These are phyloP conservation scores for Hypoxylon sp. DNA, from an alignment of 2,329 filamentous ascomycete genomes.

Conservation along the genomic window DNA sequence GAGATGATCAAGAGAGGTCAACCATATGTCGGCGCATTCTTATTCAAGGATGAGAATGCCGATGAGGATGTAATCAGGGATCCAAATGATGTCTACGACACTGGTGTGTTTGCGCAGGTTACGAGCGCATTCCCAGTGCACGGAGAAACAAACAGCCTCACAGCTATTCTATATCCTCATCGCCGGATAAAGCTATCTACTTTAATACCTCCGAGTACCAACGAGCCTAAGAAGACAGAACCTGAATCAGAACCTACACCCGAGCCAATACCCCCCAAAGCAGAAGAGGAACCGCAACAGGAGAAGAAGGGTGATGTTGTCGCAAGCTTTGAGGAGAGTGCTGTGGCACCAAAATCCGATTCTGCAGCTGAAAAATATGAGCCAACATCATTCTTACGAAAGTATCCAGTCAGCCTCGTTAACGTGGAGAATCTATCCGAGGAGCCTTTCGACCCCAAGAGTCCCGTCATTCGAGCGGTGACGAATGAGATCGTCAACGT, in stretches of 20 bases:
- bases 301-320: constrained; percentile 94
- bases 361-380: constrained; percentile 75
- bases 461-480: constrained; percentile 88
- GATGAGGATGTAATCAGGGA: constrained; percentile 95
- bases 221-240: constrained; percentile 67
- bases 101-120: constrained; percentile 97
- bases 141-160: constrained; percentile 87
- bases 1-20: constrained; percentile 98
- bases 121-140: constrained; percentile 95
- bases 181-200: constrained; percentile 92
- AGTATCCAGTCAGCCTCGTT: constrained; percentile 92
- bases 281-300: constrained; percentile 66
- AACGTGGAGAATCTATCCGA: constrained; percentile 95
- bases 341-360: constrained; percentile 72
- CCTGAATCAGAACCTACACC: constrained; percentile 65
- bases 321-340: constrained; percentile 92
- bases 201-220: constrained; percentile 77
- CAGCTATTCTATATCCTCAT: constrained; percentile 95
- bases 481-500: constrained; percentile 99
- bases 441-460: constrained; percentile 91
- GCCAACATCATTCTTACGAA: constrained; percentile 90
- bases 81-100: constrained; percentile 91
- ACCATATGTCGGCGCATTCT: constrained; percentile 95
- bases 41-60: constrained; percentile 95
- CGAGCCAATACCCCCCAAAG: constrained; percentile 72